A percentile compares a stretch with the other conserved stretches of the same genome.
phyloP scores from a whole-genome alignment of 2,329 filamentous ascomycete genomes.

The Alternaria incomplexa region DNA sequence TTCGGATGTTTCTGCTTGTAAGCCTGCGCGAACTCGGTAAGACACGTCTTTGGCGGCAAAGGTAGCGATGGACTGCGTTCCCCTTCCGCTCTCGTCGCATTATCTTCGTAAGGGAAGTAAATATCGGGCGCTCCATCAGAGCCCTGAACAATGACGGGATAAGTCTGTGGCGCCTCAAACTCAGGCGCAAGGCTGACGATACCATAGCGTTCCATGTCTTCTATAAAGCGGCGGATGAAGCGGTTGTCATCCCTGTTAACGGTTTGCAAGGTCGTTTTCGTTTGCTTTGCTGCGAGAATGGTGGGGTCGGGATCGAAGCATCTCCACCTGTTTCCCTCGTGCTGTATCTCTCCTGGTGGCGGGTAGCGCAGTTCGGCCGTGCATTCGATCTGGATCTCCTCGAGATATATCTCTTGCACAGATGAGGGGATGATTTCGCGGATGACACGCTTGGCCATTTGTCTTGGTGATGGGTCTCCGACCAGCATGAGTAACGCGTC shows the following conservation, averaged over 20 bases:
- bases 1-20: conserved; percentile 27
- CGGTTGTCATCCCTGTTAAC: conserved; percentile 26
- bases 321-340: conserved; percentile 35
- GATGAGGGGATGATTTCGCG: conserved; percentile 31
- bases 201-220: conserved; percentile 37
- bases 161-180: conserved; percentile 30
- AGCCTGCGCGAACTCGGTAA: conserved; percentile 24
- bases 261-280: background rate
- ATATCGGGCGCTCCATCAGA: conserved; percentile 31
- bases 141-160: conserved; percentile 29
- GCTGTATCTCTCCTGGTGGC: conserved; percentile 27
- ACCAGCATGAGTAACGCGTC: conserved; percentile 31
- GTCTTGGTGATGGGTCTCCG: conserved; percentile 28
- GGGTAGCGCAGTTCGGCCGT: conserved; percentile 20
- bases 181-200: conserved; percentile 24
- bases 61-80: background rate
- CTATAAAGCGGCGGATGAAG: conserved; percentile 29
- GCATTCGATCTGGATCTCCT: conserved; percentile 27
- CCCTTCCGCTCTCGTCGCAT: background rate
- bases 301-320: conserved; percentile 21
- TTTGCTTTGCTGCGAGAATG: conserved; percentile 11
- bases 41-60: conserved; percentile 19
- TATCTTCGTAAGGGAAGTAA: conserved; percentile 35
- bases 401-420: conserved; percentile 28
- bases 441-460: conserved; percentile 31